Percentiles rank a stretch among this genome's conserved stretches.
Evolutionary conservation across 2,329 filamentous ascomycete species (phyloP).

Genomic region (Thyridium curvatum): DNA sequence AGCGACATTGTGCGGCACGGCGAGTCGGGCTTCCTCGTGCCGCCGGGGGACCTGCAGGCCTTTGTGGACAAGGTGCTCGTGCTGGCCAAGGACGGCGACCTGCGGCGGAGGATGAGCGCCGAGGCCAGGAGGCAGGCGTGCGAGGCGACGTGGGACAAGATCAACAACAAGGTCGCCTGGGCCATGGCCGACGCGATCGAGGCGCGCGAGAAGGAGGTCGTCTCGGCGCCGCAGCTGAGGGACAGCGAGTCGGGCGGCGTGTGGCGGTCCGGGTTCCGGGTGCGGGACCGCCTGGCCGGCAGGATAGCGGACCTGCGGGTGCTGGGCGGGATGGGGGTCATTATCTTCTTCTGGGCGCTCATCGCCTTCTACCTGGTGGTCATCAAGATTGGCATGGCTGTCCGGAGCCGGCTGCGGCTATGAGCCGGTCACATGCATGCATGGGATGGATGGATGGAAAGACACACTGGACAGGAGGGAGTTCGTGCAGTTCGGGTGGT

Average conservation of each 20-base stretch:
- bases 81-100: slow-evolving; percentile 36
- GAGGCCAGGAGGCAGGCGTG: slow-evolving; percentile 50
- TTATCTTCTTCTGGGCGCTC: slow-evolving; percentile 41
- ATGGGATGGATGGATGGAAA: too few species aligned
- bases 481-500: too few species aligned
- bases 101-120: slow-evolving; percentile 37
- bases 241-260: background rate
- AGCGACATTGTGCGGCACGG: slow-evolving; percentile 59
- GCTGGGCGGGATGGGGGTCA: slow-evolving; percentile 37
- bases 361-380: slow-evolving; percentile 43
- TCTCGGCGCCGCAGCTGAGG: slow-evolving; percentile 7
- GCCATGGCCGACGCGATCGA: slow-evolving; percentile 50
- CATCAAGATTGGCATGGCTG: slow-evolving; percentile 28
- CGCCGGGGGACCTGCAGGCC: slow-evolving; percentile 49
- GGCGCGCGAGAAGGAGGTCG: slow-evolving; percentile 29
- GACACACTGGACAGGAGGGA: too few species aligned
- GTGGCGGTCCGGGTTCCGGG: background rate
- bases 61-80: slow-evolving; percentile 50
- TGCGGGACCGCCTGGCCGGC: slow-evolving; percentile 22
- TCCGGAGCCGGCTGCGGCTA: too few species aligned
- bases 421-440: too few species aligned
- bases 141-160: slow-evolving; percentile 64
- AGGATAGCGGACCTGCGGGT: slow-evolving; percentile 36
- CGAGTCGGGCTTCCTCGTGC: slow-evolving; percentile 54
- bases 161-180: slow-evolving; percentile 64